Evolutionary conservation across 2,329 filamentous ascomycete genomes (phyloP), one percentile per base, ranked within the genome.

Genomic region (Sporothrix dimorphospora): DNA sequence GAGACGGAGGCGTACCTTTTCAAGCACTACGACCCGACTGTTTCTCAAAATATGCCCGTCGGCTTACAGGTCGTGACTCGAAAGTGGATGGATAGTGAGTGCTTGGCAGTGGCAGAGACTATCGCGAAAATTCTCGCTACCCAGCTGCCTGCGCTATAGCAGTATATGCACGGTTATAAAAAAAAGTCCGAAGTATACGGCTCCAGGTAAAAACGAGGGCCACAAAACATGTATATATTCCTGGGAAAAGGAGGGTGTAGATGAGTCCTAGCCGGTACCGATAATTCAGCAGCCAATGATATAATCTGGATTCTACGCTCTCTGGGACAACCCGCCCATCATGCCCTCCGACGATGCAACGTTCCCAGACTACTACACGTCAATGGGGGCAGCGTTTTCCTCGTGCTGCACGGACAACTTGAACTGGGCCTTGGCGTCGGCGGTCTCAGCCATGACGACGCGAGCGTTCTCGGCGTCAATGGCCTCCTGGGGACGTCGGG

Each of bases 391-490:
- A 6, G 49, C 55, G 27, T 61, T 61, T 27, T 61, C 55, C 55
- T 40, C 30, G 55, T 61, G 55, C 27, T 61, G 30, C 14, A 61
- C 16, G 27, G 55, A 38, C 30, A 38, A 27, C 55, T 61, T 61
- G 3, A 71, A 42, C 16, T 49, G 42, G 14, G 45, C 63, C 45
- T 67, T 67, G 2, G 63, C 21, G n/a, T 67, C 63, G 40, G 27
- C 45, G 34, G 51, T 67, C 24, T 45, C 63, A 4, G 63, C 63
- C 63, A 67, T 38, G 14, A 45, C 63, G 14, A 67, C 63, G 19
- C 63, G 63, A 5, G 63, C 21, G 16, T 45, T 49, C 63, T 67
- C 63, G 24, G 63, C 63, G n/a, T 67, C 63, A 19, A 67, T 67
- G 21, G 63, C 63, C 14, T 49, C 21, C 45, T 67, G 63, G 63